Evolutionary conservation across 2,329 filamentous ascomycete genomes (phyloP).

Genomic region (Fonsecaea erecta): DNA sequence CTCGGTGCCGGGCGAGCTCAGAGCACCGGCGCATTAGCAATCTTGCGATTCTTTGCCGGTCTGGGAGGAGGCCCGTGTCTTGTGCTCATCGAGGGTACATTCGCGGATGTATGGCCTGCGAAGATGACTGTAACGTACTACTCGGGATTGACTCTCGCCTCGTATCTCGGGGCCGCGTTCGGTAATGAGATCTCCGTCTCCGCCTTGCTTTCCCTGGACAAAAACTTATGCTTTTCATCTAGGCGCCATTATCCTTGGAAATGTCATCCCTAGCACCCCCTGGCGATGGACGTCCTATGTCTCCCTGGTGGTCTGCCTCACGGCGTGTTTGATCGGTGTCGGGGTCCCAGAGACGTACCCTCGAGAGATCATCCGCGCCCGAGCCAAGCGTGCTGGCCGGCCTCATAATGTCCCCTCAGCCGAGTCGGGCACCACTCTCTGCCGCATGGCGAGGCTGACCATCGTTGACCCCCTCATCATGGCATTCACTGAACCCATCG

Average conservation of each 20-base stretch:
- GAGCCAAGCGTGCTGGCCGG: not conserved
- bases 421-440: not conserved
- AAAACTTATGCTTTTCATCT: not conserved
- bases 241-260: not conserved
- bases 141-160: not conserved
- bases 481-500: not conserved
- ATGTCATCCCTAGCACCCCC: not conserved
- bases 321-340: not conserved
- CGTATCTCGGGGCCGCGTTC: not conserved
- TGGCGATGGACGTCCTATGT: not conserved
- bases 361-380: not conserved
- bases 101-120: not conserved
- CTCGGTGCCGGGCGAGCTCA: not conserved
- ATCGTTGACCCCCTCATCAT: not conserved
- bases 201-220: not conserved
- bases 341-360: not conserved
- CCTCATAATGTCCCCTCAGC: not conserved
- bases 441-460: not conserved
- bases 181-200: not conserved
- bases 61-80: not conserved
- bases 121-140: not conserved
- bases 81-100: constrained; percentile 1
- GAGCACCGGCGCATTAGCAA: not conserved
- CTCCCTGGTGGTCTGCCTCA: not conserved
- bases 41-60: not conserved